Percentiles rank a stretch among this genome's conserved stretches.
Evolutionary conservation across 1,284 basidiomycete genomes (phyloP).

Genomic region (Neotropicomus parvogracilis): DNA sequence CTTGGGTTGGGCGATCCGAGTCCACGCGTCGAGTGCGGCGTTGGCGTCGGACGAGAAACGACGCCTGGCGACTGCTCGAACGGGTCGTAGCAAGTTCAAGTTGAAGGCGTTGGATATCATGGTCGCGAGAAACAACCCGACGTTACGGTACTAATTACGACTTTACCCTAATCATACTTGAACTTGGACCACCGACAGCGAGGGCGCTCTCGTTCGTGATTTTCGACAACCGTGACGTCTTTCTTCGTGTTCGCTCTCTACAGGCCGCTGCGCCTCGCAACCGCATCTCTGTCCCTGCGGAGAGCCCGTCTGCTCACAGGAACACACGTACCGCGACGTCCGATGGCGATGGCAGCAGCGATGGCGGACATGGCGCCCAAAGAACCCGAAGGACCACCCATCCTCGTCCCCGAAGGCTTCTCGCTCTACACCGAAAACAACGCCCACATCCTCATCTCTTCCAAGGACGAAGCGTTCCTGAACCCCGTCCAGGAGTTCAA

Average conservation of each 20-base stretch:
- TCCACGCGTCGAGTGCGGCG: conserved; percentile 47
- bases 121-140: too few relatives aligned
- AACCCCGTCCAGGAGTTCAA: conserved; percentile 99
- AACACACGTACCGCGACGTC: conserved; percentile 2
- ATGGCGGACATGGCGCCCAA: conserved; percentile 3
- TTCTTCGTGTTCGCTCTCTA: conserved; percentile 11
- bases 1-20: conserved; percentile 44
- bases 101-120: too few relatives aligned
- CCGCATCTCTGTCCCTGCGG: conserved; percentile 6
- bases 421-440: conserved; percentile 82
- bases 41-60: conserved; percentile 6
- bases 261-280: conserved; percentile 31
- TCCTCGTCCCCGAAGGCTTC: conserved; percentile 69
- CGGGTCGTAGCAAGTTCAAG: background rate
- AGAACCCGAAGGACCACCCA: conserved; percentile 17
- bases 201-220: too few relatives aligned
- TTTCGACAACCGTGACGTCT: conserved; percentile 20
- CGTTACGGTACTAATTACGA: too few relatives aligned
- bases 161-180: too few relatives aligned
- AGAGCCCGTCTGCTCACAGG: conserved; percentile 5
- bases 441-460: conserved; percentile 77
- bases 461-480: conserved; percentile 81
- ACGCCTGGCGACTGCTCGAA: conserved; percentile 3
- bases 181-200: too few relatives aligned
- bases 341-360: conserved; percentile 6